These are phyloP conservation scores for Pelargonium citronellum DNA, from an alignment of 441 rosid genomes.

Conservation along the genomic window DNA sequence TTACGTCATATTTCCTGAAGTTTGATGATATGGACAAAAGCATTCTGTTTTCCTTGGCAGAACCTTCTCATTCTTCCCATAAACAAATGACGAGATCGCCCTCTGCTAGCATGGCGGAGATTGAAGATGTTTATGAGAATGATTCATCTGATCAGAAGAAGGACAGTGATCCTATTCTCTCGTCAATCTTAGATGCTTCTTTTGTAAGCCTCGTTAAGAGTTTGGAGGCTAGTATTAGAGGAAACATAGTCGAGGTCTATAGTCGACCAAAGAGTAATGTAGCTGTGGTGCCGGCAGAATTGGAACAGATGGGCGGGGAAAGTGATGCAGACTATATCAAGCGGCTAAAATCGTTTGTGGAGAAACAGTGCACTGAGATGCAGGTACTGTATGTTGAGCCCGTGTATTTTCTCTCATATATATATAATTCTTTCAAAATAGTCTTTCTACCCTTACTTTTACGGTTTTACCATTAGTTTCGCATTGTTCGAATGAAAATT, in stretches of 20 bases:
- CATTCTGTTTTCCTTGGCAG: conserved; percentile 53
- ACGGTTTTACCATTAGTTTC: no score
- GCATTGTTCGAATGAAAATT: no score
- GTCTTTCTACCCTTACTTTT: no score
- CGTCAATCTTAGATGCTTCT: conserved; percentile 49
- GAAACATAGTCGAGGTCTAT: conserved; percentile 58
- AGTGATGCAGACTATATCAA: conserved; percentile 57
- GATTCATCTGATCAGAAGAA: conserved; percentile 47
- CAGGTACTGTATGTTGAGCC: conserved; percentile 40
- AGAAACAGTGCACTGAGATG: conserved; percentile 81
- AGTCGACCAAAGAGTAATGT: conserved; percentile 74
- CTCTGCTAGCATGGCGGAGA: conserved; percentile 77
- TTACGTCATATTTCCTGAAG: conserved; percentile 65
- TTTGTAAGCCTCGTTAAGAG: conserved; percentile 53
- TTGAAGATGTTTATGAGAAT: conserved; percentile 54
- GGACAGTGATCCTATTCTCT: conserved; percentile 66
- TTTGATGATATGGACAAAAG: conserved; percentile 86
- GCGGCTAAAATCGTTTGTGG: conserved; percentile 70
- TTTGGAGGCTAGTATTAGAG: conserved; percentile 64
- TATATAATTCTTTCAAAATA: no score
- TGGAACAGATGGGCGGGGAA: conserved; percentile 77
- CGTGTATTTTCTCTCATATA: background rate
- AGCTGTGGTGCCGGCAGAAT: conserved; percentile 75
- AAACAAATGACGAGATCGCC: conserved; percentile 70
- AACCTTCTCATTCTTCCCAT: conserved; percentile 41